Conservation (phyloP, 1,139 yeast genomes). For the Kluyveromyces marxianus region DNA sequence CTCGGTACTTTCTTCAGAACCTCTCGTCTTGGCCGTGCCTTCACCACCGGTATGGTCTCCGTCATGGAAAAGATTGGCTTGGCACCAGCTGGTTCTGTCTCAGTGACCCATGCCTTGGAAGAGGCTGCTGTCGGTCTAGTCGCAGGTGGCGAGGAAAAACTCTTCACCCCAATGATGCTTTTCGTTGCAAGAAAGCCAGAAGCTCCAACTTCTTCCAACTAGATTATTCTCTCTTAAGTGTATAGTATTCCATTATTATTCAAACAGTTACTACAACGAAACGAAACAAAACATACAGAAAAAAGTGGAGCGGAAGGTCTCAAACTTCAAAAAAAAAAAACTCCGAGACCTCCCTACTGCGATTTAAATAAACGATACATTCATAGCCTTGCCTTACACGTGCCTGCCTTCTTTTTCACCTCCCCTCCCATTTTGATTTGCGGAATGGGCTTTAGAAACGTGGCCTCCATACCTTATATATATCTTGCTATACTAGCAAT, state of each 20-base stretch:
- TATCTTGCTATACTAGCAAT: too few species aligned
- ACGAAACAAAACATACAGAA: not conserved
- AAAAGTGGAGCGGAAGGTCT: too few species aligned
- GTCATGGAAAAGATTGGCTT: constrained; percentile 73
- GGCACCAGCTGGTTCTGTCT: constrained; percentile 89
- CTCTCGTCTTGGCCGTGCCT: constrained; percentile 72
- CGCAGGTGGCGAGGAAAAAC: constrained; percentile 80
- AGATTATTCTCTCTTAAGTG: too few species aligned
- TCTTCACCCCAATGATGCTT: constrained; percentile 96
- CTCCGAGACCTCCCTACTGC: too few species aligned
- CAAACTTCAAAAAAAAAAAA: too few species aligned
- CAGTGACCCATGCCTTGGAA: constrained; percentile 88
- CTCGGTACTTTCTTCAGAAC: constrained; percentile 84
- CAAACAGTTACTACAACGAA: not conserved
- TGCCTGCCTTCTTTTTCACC: too few species aligned
- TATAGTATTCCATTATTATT: too few species aligned
- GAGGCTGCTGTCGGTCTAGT: constrained; percentile 96
- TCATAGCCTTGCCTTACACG: too few species aligned
- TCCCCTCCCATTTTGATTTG: too few species aligned
- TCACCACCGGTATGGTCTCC: constrained; percentile 78
- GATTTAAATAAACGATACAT: too few species aligned
- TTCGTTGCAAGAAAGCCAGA: constrained; percentile 76
- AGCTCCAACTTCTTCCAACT: not conserved
- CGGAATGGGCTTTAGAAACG: too few species aligned
- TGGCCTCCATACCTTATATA: too few species aligned